A percentile compares a stretch with the other conserved stretches of the same genome.
Conservation (phyloP, 768 basidiomycete species). For the Fistulinella prunicolor region DNA sequence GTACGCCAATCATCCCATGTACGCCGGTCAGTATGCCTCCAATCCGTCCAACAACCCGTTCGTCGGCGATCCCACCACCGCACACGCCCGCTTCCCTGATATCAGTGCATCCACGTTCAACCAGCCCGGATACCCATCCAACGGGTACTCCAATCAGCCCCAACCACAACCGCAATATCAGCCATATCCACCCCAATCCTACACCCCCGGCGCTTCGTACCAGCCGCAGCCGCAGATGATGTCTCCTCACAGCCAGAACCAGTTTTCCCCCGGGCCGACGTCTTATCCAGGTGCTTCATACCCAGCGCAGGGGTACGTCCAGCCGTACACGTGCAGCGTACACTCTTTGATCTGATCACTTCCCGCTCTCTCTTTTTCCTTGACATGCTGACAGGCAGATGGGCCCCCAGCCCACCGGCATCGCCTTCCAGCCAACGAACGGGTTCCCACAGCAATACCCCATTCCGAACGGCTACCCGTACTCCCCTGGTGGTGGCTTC, state of each 20-base stretch:
- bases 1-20: slow-evolving; percentile 27
- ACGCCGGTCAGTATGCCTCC: slow-evolving; percentile 40
- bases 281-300: slow-evolving; percentile 24
- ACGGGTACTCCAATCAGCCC: slow-evolving; percentile 25
- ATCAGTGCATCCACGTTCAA: slow-evolving; percentile 35
- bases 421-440: slow-evolving; percentile 48
- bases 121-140: slow-evolving; percentile 15
- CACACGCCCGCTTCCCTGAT: slow-evolving; percentile 62
- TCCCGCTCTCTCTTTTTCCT: not conserved
- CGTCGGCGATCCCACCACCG: slow-evolving; percentile 47
- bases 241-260: slow-evolving; percentile 22
- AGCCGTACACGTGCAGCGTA: not conserved
- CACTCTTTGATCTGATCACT: not conserved
- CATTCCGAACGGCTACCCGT: slow-evolving; percentile 19
- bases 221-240: slow-evolving; percentile 19
- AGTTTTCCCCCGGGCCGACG: slow-evolving; percentile 19
- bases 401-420: slow-evolving; percentile 32
- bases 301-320: slow-evolving; percentile 20
- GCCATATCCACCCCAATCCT: slow-evolving; percentile 26
- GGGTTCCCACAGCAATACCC: slow-evolving; percentile 52
- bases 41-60: slow-evolving; percentile 65
- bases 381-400: slow-evolving; percentile 20
- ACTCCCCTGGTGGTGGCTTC: slow-evolving; percentile 28
- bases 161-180: slow-evolving; percentile 38
- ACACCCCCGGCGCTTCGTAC: slow-evolving; percentile 7